phyloP scores from a whole-genome alignment of 1,284 basidiomycete genomes.

The Leccinum discolor region DNA sequence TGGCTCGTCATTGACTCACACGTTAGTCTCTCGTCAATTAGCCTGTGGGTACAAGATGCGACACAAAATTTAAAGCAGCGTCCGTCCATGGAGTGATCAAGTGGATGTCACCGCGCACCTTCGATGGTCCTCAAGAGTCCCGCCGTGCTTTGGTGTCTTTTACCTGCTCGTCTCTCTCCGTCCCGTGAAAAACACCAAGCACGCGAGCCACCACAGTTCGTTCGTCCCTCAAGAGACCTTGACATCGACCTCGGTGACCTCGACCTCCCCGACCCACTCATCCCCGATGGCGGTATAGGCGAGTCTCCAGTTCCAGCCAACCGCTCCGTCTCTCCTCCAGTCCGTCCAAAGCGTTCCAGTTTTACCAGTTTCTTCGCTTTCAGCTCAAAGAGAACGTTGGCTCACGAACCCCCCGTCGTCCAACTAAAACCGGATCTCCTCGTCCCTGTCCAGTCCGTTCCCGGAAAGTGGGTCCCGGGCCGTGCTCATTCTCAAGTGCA shows the following conservation, averaged over 20 bases:
- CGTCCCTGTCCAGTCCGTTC: neutral
- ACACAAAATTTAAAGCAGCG: slow-evolving; percentile 5
- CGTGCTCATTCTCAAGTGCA: neutral
- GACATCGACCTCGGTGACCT: neutral
- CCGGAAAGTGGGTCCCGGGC: slow-evolving; percentile 19
- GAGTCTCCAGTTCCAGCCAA: no score
- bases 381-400: no score
- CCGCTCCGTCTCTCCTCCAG: no score
- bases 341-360: no score
- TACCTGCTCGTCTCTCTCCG: slow-evolving; percentile 25
- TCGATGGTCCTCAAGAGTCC: slow-evolving; percentile 28
- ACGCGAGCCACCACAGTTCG: slow-evolving; percentile 32
- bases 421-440: no score
- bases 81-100: no score
- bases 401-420: no score
- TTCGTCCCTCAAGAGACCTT: neutral
- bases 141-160: slow-evolving; percentile 25
- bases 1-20: slow-evolving; percentile 11
- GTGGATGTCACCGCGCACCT: neutral
- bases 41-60: neutral
- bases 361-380: no score
- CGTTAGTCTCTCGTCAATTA: no score
- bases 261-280: no score
- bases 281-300: no score
- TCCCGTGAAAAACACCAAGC: neutral